Conservation (phyloP, 352 stramenopile species). For the Blastocystis sp. region DNA sequence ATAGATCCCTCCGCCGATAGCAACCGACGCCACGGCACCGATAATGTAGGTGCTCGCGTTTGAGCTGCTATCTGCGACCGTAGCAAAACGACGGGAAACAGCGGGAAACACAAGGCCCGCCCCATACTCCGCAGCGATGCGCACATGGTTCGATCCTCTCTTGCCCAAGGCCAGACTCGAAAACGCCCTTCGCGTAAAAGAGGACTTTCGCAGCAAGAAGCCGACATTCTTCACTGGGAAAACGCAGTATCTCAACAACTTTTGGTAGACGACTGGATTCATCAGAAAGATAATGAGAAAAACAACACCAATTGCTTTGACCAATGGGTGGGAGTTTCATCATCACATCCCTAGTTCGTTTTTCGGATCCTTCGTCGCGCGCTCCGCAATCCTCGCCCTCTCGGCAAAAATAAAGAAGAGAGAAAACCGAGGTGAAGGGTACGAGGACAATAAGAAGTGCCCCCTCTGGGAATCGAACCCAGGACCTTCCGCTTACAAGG, state of each 20-base stretch:
- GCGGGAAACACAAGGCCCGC: not conserved
- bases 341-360: not conserved
- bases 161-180: conserved; percentile 7
- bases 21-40: conserved; percentile 7
- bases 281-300: not conserved
- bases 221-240: conserved; percentile 2
- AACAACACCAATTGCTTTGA: conserved; percentile 24
- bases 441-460: not conserved
- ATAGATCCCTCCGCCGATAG: conserved; percentile 37
- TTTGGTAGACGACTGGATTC: conserved; percentile 50
- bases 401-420: not conserved
- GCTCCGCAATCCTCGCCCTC: not conserved
- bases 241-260: conserved; percentile 2
- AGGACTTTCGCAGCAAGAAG: conserved; percentile 54
- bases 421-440: not conserved
- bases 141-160: not conserved
- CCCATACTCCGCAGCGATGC: not conserved
- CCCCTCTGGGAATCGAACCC: conserved; percentile 71
- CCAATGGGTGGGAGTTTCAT: conserved; percentile 50
- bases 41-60: not conserved
- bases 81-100: not conserved
- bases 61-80: not conserved
- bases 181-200: conserved; percentile 15
- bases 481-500: conserved; percentile 74
- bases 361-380: not conserved